A percentile compares a stretch with the other conserved stretches of the same genome.
Conservation (phyloP, 148 eudicot species). For the Cornus suecica region DNA sequence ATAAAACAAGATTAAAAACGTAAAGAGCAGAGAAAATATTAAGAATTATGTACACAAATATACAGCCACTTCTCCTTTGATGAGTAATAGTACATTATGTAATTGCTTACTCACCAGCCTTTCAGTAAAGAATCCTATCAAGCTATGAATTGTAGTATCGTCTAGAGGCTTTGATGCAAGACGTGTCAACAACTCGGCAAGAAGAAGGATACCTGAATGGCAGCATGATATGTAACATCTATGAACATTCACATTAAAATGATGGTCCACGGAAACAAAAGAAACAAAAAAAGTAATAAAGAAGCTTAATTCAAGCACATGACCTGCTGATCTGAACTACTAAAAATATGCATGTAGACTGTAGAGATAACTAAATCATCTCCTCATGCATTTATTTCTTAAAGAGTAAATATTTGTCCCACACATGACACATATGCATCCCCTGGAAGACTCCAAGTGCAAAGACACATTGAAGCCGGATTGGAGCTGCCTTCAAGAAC, state of each 20-base stretch:
- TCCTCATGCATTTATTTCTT: background rate
- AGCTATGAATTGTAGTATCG: constrained; percentile 51
- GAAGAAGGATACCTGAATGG: constrained; percentile 67
- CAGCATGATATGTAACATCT: constrained; percentile 1
- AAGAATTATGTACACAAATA: background rate
- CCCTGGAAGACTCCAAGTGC: background rate
- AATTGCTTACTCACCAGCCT: constrained; percentile 67
- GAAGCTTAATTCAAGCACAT: too few species aligned
- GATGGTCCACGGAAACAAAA: background rate
- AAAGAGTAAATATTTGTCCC: background rate
- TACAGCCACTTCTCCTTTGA: background rate
- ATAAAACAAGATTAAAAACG: too few species aligned
- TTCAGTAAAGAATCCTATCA: constrained; percentile 72
- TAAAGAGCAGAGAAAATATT: background rate
- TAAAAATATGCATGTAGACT: background rate
- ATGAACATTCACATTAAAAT: background rate
- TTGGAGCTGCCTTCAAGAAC: too few species aligned
- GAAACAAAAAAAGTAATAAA: background rate
- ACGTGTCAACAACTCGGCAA: constrained; percentile 66
- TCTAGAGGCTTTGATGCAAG: constrained; percentile 57
- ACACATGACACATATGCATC: background rate
- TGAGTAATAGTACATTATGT: background rate
- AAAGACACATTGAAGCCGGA: background rate
- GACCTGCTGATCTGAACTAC: background rate
- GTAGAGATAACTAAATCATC: background rate